Evolutionary conservation across 75 land plant genomes (phyloP), one percentile per base, ranked within the genome.

Genomic region (Sequoia sempervirens): DNA sequence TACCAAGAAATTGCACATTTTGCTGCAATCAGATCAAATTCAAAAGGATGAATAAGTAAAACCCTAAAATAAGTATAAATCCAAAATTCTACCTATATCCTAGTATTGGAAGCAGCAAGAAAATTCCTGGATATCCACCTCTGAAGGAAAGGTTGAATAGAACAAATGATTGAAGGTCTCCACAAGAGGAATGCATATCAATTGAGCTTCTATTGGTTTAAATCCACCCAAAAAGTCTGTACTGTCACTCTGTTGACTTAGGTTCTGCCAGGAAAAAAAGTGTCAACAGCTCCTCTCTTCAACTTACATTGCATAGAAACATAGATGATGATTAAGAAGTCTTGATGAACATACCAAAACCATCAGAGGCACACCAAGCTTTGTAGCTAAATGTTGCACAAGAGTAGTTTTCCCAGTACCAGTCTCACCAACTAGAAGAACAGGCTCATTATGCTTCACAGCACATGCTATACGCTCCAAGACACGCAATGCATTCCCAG

Each of bases 331-430:
- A 81, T 61, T 2, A 68, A 40, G 20, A 54, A 13, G 13, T 38
- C 30, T 45, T 76, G 43, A 45, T 20, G 4, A 61, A 84, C 85
- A 81, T 93, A 96, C 98, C 95, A 98, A 75, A n/a, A 98, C 96
- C 74, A 90, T 92, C 23, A 98, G 79, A 66, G 88, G 91, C 80
- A 93, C 91, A 18, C 94, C 91, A 80, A 98, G 87, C 83, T 88
- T 89, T 20, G 45, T 61, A 23, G 99, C 99, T 43, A 98, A 83
- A 86, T 87, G 89, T 87, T 98, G 99, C 30, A 98, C 99, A 82
- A 98, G 92, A 7, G 97, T 98, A 38, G 99, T 98, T 83, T 98
- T 98, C 58, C 99, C 99, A 5, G 99, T 98, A 58, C 99, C 99
- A 83, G 99, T 98, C 85, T 98, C 99, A 85, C 99, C 99, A 78